Conservation (phyloP, 192 early-diverging fungal species). For the Irineochytrium annulatum region DNA sequence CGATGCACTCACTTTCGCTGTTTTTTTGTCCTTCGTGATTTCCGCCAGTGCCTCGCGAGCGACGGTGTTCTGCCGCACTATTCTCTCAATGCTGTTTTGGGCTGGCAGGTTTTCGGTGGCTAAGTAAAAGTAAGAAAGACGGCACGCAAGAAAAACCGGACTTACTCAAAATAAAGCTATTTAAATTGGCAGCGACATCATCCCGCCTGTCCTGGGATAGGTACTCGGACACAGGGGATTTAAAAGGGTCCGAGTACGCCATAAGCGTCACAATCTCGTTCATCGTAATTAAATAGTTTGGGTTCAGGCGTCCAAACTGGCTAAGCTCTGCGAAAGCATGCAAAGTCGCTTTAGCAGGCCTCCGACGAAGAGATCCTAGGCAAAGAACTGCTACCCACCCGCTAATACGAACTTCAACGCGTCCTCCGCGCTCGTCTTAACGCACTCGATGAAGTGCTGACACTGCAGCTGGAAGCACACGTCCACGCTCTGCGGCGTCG, state of each 20-base stretch:
- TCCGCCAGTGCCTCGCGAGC: constrained; percentile 46
- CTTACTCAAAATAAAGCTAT: constrained; percentile 63
- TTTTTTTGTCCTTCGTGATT: constrained; percentile 36
- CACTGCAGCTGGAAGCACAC: constrained; percentile 59
- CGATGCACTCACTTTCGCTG: no score
- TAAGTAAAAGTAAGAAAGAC: constrained; percentile 11
- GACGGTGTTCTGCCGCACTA: constrained; percentile 58
- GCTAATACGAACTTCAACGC: constrained; percentile 60
- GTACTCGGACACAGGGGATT: constrained; percentile 47
- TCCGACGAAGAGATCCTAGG: not conserved
- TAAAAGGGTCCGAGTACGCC: constrained; percentile 57
- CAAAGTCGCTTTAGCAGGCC: not conserved
- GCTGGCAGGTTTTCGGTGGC: constrained; percentile 41
- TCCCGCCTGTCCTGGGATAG: constrained; percentile 55
- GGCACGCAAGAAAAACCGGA: not conserved
- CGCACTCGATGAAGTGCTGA: constrained; percentile 63
- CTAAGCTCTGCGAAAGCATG: constrained; percentile 27
- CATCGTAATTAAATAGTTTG: constrained; percentile 37
- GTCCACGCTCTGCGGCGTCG: constrained; percentile 38
- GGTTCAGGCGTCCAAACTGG: constrained; percentile 32
- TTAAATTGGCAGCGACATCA: constrained; percentile 53
- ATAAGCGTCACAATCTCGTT: constrained; percentile 52
- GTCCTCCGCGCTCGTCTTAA: constrained; percentile 38
- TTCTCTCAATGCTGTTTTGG: constrained; percentile 44
- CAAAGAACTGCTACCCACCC: constrained; percentile 18